Evolutionary conservation across 1,284 basidiomycete species (phyloP).

Genomic region (Irpex sp.): DNA sequence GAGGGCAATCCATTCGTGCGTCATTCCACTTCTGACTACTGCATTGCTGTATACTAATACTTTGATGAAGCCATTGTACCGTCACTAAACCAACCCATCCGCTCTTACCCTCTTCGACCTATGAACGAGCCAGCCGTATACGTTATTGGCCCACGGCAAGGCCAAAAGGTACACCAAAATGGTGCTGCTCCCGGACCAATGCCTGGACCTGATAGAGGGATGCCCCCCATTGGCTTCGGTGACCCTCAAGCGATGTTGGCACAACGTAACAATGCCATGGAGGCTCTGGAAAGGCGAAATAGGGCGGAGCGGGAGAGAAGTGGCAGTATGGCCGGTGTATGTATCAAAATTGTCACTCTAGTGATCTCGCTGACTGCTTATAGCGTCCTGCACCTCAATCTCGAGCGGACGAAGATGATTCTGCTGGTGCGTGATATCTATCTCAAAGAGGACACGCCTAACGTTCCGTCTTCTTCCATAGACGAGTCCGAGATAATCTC

Average conservation of each 20-base stretch:
- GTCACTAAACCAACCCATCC: constrained; percentile 54
- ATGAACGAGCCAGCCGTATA: constrained; percentile 62
- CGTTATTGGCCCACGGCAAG: constrained; percentile 65
- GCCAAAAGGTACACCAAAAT: constrained; percentile 54
- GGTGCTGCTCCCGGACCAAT: constrained; percentile 11
- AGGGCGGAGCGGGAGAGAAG: constrained; percentile 36
- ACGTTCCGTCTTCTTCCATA: constrained; percentile 18
- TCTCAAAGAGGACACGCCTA: neutral
- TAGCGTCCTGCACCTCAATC: constrained; percentile 30
- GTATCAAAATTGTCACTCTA: constrained; percentile 9
- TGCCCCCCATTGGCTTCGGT: constrained; percentile 16
- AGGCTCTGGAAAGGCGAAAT: constrained; percentile 57
- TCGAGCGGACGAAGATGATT: constrained; percentile 62
- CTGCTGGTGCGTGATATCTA: constrained; percentile 45
- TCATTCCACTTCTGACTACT: constrained; percentile 16
- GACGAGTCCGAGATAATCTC: constrained; percentile 73
- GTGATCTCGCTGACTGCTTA: constrained; percentile 1
- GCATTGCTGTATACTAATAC: neutral
- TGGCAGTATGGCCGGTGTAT: constrained; percentile 26
- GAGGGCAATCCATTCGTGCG: constrained; percentile 58
- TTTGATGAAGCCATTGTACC: constrained; percentile 49
- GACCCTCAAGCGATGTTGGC: constrained; percentile 62
- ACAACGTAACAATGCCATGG: constrained; percentile 68
- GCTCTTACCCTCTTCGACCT: constrained; percentile 63
- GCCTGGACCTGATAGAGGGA: constrained; percentile 4